These are phyloP conservation scores for Taiozyma sp. DNA, from an alignment of 1,139 yeast genomes.

Conservation along the genomic window DNA sequence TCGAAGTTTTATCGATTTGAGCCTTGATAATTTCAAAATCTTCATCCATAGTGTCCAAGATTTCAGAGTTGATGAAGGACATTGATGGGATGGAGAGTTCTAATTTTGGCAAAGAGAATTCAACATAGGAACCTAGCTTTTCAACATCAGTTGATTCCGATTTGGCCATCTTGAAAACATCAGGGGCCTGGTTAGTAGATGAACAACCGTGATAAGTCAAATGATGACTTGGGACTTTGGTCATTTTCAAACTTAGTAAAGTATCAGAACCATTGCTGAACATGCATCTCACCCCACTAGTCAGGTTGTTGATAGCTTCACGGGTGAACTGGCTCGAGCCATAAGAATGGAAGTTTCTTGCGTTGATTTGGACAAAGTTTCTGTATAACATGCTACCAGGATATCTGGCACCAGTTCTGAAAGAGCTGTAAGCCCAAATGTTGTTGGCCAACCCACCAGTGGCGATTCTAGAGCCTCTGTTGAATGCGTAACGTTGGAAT, in stretches of 20 bases:
- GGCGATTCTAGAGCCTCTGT: constrained; percentile 3
- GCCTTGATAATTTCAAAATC: constrained; percentile 22
- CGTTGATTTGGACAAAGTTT: constrained; percentile 18
- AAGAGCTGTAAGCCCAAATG: constrained; percentile 22
- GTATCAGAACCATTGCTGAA: constrained; percentile 27
- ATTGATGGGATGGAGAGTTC: constrained; percentile 40
- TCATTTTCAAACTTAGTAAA: constrained; percentile 12
- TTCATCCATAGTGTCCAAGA: constrained; percentile 33
- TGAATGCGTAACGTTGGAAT: constrained; percentile 10
- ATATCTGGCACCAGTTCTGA: constrained; percentile 17
- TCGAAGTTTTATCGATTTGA: constrained; percentile 32
- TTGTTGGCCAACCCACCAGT: constrained; percentile 12
- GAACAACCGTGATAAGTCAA: constrained; percentile 30
- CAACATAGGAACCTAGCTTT: constrained; percentile 45
- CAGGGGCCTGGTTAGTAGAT: constrained; percentile 28
- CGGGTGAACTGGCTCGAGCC: constrained; percentile 24
- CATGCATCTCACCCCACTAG: constrained; percentile 30
- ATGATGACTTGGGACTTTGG: constrained; percentile 7
- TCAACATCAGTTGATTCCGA: constrained; percentile 27
- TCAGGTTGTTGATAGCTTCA: constrained; percentile 35
- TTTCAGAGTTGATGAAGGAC: constrained; percentile 43
- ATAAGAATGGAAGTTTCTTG: constrained; percentile 20
- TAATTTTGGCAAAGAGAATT: constrained; percentile 39
- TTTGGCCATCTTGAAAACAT: constrained; percentile 22
- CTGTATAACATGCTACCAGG: constrained; percentile 17